A percentile compares a stretch with the other conserved stretches of the same genome.
phyloP scores from a whole-genome alignment of 306 rosid species.

The Vigna reflexopilosa region DNA sequence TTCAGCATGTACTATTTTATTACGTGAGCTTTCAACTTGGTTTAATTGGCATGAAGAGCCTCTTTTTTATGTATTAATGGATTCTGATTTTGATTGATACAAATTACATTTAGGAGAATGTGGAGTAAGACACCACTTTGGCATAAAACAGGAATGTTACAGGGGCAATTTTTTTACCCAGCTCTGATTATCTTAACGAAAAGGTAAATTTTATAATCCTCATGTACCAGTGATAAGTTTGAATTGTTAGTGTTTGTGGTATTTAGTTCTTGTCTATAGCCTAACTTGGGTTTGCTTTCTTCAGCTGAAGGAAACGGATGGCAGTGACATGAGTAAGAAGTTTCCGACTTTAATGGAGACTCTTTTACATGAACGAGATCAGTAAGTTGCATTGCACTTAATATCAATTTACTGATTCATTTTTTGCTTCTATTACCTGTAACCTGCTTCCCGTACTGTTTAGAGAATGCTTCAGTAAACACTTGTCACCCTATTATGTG shows the following conservation, averaged over 20 bases:
- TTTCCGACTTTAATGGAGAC: constrained; percentile 97
- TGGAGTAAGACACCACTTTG: constrained; percentile 79
- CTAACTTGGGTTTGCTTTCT: constrained; percentile 48
- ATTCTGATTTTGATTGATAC: constrained; percentile 48
- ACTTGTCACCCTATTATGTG: constrained; percentile 25
- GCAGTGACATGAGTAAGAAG: constrained; percentile 88
- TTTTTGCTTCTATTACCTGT: constrained; percentile 23
- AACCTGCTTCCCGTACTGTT: constrained; percentile 7
- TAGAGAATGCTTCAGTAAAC: constrained; percentile 26
- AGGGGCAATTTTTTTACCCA: constrained; percentile 84
- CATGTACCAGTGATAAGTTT: constrained; percentile 33
- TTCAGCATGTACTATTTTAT: constrained; percentile 22
- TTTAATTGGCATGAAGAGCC: constrained; percentile 25
- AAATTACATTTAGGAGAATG: constrained; percentile 87
- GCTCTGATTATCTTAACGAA: constrained; percentile 73
- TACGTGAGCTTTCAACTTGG: constrained; percentile 18
- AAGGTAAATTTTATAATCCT: constrained; percentile 62
- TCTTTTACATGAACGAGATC: constrained; percentile 92
- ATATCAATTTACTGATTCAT: constrained; percentile 32
- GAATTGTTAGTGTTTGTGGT: constrained; percentile 10
- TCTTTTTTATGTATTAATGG: constrained; percentile 28
- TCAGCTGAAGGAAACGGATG: constrained; percentile 90
- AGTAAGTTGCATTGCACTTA: constrained; percentile 57
- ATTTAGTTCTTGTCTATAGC: constrained; percentile 33
- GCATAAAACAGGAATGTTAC: constrained; percentile 80